phyloP scores from a whole-genome alignment of 1,284 basidiomycete genomes.

The Sporisorium graminicola region DNA sequence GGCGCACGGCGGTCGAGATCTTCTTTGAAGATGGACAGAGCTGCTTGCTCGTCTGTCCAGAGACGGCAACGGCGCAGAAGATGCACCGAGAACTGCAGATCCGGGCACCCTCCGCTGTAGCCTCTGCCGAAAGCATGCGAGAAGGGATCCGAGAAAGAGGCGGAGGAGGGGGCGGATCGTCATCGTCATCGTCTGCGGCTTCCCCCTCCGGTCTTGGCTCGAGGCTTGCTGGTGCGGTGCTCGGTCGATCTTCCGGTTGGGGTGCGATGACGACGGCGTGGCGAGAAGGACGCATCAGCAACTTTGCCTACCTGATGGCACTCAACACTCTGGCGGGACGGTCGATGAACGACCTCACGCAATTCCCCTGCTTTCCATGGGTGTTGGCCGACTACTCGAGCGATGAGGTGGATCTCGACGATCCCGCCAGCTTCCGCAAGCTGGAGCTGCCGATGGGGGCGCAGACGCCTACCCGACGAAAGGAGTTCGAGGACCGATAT shows the following conservation, averaged over 20 bases:
- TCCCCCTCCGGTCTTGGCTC: slow-evolving; percentile 38
- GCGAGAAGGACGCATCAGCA: slow-evolving; percentile 63
- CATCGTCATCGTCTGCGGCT: slow-evolving; percentile 10
- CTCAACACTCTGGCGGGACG: slow-evolving; percentile 69
- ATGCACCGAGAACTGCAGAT: slow-evolving; percentile 54
- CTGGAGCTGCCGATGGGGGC: slow-evolving; percentile 92
- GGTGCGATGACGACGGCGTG: slow-evolving; percentile 65
- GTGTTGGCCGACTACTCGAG: slow-evolving; percentile 88
- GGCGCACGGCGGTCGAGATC: slow-evolving; percentile 64
- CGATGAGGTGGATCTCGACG: slow-evolving; percentile 78
- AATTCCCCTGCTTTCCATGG: slow-evolving; percentile 95
- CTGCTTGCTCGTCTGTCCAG: slow-evolving; percentile 65
- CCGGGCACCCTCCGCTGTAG: slow-evolving; percentile 53
- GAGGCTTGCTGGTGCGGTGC: slow-evolving; percentile 55
- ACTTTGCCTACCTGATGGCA: slow-evolving; percentile 69
- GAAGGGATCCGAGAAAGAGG: slow-evolving; percentile 49
- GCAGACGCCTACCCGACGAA: slow-evolving; percentile 77
- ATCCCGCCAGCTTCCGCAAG: slow-evolving; percentile 80
- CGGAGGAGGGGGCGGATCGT: slow-evolving; percentile 1
- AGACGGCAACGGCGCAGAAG: slow-evolving; percentile 44
- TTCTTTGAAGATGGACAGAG: slow-evolving; percentile 69
- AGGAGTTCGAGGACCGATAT: slow-evolving; percentile 76
- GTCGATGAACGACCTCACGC: slow-evolving; percentile 79
- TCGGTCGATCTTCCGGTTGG: slow-evolving; percentile 46
- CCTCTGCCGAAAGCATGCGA: slow-evolving; percentile 47